Evolutionary conservation across 2,329 filamentous ascomycete genomes (phyloP).

Genomic region (Setomelanomma holmii): DNA sequence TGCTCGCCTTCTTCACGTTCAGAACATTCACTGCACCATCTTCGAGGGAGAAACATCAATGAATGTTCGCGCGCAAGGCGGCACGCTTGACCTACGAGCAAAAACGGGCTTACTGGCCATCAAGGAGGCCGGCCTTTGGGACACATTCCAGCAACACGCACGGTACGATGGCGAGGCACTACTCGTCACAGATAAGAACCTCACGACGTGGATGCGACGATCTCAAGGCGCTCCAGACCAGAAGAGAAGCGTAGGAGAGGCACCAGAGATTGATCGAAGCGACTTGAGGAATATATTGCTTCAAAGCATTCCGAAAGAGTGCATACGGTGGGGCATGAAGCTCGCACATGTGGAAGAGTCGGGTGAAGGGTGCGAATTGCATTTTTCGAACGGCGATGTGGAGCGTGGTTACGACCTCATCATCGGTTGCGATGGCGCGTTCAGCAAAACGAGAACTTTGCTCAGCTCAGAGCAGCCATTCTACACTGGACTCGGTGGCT

Average conservation of each 20-base stretch:
- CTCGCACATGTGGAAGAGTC: constrained; percentile 25
- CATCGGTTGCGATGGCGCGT: constrained; percentile 56
- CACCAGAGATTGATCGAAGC: constrained; percentile 35
- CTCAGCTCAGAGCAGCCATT: constrained; percentile 41
- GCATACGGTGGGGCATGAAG: constrained; percentile 33
- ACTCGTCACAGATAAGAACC: constrained; percentile 48
- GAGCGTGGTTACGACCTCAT: constrained; percentile 50
- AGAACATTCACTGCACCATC: constrained; percentile 55
- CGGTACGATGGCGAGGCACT: constrained; percentile 55
- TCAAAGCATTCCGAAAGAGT: constrained; percentile 27
- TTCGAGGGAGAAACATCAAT: constrained; percentile 52
- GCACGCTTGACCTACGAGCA: constrained; percentile 62
- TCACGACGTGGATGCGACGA: constrained; percentile 31
- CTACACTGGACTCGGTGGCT: constrained; percentile 48
- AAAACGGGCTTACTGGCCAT: constrained; percentile 60
- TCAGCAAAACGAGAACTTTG: constrained; percentile 47
- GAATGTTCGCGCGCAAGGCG: constrained; percentile 46
- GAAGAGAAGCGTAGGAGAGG: constrained; percentile 20
- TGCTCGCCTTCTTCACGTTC: constrained; percentile 59
- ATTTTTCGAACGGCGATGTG: constrained; percentile 37
- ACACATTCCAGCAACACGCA: constrained; percentile 54
- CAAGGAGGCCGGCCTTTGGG: constrained; percentile 57
- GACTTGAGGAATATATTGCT: constrained; percentile 30
- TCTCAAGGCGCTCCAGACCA: constrained; percentile 12
- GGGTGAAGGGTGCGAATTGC: constrained; percentile 14